Evolutionary conservation across 768 basidiomycete genomes (phyloP).

Genomic region (Mrakia gelida): DNA sequence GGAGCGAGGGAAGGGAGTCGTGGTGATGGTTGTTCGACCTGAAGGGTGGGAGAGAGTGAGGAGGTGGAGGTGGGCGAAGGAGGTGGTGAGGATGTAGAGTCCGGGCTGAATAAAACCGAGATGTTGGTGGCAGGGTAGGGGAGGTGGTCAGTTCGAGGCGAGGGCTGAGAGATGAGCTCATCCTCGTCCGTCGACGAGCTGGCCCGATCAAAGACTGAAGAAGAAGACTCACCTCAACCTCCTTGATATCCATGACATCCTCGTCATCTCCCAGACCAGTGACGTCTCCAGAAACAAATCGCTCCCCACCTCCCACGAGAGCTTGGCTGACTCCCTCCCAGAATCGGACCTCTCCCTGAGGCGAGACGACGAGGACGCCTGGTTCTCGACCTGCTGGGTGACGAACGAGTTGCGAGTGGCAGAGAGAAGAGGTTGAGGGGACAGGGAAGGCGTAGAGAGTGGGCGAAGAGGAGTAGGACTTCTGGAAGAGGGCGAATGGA

Average conservation of each 20-base stretch:
- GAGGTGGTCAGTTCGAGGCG: not conserved
- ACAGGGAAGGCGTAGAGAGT: conserved; percentile 30
- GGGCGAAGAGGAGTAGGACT: conserved; percentile 18
- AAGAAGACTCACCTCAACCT: conserved; percentile 33
- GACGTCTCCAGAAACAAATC: conserved; percentile 37
- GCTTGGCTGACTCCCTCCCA: conserved; percentile 69
- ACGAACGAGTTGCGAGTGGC: conserved; percentile 10
- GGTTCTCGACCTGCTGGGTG: conserved; percentile 54
- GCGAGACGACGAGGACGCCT: conserved; percentile 72
- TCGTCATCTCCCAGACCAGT: conserved; percentile 37
- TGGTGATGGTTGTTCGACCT: conserved; percentile 38
- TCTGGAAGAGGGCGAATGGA: not conserved
- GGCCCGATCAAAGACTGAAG: not conserved
- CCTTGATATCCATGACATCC: conserved; percentile 38
- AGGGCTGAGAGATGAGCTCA: conserved; percentile 23
- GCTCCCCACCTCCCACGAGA: conserved; percentile 42
- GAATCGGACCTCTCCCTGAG: conserved; percentile 67
- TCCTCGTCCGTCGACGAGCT: not conserved
- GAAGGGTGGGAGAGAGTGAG: conserved; percentile 38
- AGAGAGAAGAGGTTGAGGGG: conserved; percentile 9
- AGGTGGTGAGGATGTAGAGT: conserved; percentile 41
- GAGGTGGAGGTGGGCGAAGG: conserved; percentile 38
- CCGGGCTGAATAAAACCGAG: conserved; percentile 33
- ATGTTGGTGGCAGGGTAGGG: too few relatives aligned
- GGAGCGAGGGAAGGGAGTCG: conserved; percentile 29